Percentiles rank a stretch among this genome's conserved stretches.
Evolutionary conservation across 371 early-diverging fungal species (phyloP).

Genomic region (Parasitella parasitica): DNA sequence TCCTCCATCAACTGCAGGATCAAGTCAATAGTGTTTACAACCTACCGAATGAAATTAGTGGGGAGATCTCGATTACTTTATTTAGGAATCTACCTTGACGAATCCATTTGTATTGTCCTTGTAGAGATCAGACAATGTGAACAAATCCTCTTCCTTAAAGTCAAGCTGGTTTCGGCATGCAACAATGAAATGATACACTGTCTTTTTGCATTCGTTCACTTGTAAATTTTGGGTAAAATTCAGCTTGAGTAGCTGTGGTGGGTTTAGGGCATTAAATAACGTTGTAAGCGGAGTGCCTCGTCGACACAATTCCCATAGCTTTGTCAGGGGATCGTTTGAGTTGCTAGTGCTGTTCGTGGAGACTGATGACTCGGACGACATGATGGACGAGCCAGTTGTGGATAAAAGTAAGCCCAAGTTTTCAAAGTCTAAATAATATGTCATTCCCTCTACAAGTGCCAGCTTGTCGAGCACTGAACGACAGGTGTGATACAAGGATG

Average conservation of each 20-base stretch:
- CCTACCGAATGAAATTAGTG: constrained; percentile 16
- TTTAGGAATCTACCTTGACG: constrained; percentile 72
- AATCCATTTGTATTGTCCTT: constrained; percentile 94
- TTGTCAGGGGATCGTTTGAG: constrained; percentile 73
- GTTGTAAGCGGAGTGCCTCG: constrained; percentile 83
- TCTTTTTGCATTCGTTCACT: constrained; percentile 76
- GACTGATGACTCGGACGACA: constrained; percentile 29
- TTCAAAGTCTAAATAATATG: constrained; percentile 45
- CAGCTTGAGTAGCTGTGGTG: constrained; percentile 55
- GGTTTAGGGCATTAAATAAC: constrained; percentile 75
- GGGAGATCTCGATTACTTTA: not conserved
- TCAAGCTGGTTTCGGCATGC: constrained; percentile 69
- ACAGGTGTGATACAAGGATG: constrained; percentile 69
- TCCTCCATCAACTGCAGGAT: constrained; percentile 71
- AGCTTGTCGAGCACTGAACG: constrained; percentile 60
- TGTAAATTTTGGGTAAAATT: constrained; percentile 33
- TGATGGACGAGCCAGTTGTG: constrained; percentile 15
- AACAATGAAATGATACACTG: constrained; percentile 77
- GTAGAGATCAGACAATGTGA: constrained; percentile 84
- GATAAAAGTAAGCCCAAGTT: constrained; percentile 1
- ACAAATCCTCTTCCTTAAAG: constrained; percentile 75
- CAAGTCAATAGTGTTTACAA: constrained; percentile 69
- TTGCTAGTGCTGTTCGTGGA: constrained; percentile 10
- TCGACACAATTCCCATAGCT: constrained; percentile 87
- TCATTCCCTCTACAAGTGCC: constrained; percentile 60